Evolutionary conservation across 257 asterid species (phyloP).

Genomic region (Solanum sparsipilum): DNA sequence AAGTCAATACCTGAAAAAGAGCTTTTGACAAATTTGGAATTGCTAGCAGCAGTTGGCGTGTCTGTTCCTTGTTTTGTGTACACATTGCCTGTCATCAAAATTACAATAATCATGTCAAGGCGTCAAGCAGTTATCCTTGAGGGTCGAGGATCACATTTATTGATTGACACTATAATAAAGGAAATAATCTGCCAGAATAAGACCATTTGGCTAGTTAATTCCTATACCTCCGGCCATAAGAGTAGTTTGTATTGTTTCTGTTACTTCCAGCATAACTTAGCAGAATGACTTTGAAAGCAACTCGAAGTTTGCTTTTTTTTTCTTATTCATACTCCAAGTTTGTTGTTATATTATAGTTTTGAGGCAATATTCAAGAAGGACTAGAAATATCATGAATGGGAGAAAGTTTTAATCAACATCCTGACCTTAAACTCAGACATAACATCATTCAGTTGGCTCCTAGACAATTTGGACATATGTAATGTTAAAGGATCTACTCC

Average conservation of each 20-base stretch:
- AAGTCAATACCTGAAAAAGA: slow-evolving; percentile 61
- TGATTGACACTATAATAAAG: background rate
- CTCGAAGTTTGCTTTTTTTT: background rate
- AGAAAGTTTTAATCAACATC: slow-evolving; percentile 5
- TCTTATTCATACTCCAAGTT: background rate
- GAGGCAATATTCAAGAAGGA: background rate
- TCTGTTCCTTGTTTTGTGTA: slow-evolving; percentile 73
- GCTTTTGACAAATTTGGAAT: slow-evolving; percentile 72
- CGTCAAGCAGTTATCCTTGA: background rate
- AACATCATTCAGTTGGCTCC: slow-evolving; percentile 62
- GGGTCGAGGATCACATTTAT: background rate
- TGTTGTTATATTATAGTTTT: background rate
- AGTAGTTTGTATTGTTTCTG: background rate
- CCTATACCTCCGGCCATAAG: background rate
- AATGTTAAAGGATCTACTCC: slow-evolving; percentile 74
- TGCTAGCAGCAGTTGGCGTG: slow-evolving; percentile 55
- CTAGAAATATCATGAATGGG: background rate
- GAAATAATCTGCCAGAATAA: background rate
- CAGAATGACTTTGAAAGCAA: background rate
- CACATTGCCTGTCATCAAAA: slow-evolving; percentile 57
- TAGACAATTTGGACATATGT: slow-evolving; percentile 80
- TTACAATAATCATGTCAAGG: background rate
- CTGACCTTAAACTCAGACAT: slow-evolving; percentile 68
- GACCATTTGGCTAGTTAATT: background rate
- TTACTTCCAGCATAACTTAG: background rate